Base-by-base conservation (phyloP, 2,329 filamentous ascomycete genomes). In the Tolypocladium endophyticum region DNA sequence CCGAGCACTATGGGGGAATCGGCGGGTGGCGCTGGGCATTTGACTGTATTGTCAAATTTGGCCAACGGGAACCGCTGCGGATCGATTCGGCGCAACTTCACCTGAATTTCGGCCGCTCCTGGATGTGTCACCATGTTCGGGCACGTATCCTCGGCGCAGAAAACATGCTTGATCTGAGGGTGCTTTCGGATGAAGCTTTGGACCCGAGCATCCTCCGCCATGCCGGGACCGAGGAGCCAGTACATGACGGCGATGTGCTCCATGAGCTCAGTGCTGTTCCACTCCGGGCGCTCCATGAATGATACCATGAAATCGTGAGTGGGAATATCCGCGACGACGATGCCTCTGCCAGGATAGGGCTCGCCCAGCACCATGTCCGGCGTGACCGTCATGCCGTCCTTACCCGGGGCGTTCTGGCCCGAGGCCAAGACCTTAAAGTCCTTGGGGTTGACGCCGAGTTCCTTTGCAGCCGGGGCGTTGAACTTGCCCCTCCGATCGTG, bases 331-430 rank as follows among this genome's bases (percentile, higher is more conserved):
- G 95, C 77, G 9, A 99, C 79, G 11, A 89, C 88, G 63, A 96
- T 79, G 2, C 90, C 92, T 59, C 80, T 83, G 14, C 92, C 92
- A 7, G 82, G 79, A 59, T 85, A 80, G 3, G 80, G 74, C 14
- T 86, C 77, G 1, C 82, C 90, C 57, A 99, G 69, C 1, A 97
- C 92, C 87, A 96, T 94, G 0, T 94, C 89, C 1, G 93, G 88
- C 0, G 87, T 94, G 36, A 99, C 83, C 0, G 81, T 81, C 8
- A 77, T 79, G 5, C 90, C 92, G 66, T 87, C 81, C 18, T 79
- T 75, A 30, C 84, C 85, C 58, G 77, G 74, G 1, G 94, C 85
- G 55, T 73, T 85, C 62, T 86, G 64, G 2, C 92, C 91, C 1
- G 68, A 70, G 0, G 87, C 79, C 52, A 99, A 78, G 16, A 71